phyloP scores from a whole-genome alignment of 805 yeast species.

The Jamesozyma spencerorum region DNA sequence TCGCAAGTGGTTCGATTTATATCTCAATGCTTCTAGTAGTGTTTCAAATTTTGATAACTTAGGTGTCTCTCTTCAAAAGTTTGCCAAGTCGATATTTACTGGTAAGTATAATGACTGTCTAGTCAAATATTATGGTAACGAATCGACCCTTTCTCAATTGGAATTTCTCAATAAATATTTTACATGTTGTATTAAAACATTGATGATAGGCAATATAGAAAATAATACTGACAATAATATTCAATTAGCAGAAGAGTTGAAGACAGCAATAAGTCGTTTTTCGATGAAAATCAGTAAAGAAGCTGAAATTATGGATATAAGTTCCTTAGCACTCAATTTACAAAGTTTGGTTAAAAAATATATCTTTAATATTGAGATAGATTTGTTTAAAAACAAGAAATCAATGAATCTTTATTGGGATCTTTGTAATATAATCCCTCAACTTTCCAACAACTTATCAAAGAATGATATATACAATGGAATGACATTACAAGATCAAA shows the following conservation, averaged over 20 bases:
- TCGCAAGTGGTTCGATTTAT: slow-evolving; percentile 10
- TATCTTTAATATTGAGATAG: slow-evolving; percentile 13
- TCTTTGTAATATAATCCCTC: slow-evolving; percentile 11
- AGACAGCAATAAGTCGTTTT: neutral
- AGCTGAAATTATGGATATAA: neutral
- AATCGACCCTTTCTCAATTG: neutral
- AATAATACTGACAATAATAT: neutral
- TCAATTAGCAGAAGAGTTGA: neutral
- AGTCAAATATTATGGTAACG: neutral
- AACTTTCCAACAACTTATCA: slow-evolving; percentile 7
- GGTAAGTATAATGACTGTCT: neutral
- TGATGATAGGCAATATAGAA: neutral
- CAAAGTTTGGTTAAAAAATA: slow-evolving; percentile 6
- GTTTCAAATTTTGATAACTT: slow-evolving; percentile 7
- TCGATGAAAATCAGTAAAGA: neutral
- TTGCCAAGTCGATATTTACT: slow-evolving; percentile 1
- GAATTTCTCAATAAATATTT: slow-evolving; percentile 4
- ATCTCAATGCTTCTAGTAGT: slow-evolving; percentile 13
- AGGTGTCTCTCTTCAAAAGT: slow-evolving; percentile 7
- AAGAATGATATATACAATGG: slow-evolving; percentile 1
- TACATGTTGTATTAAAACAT: slow-evolving; percentile 1
- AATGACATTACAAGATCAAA: slow-evolving; percentile 5
- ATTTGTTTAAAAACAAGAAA: slow-evolving; percentile 5
- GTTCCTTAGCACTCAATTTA: neutral
- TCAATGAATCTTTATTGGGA: slow-evolving; percentile 10